A percentile compares a stretch with the other conserved stretches of the same genome.
Conservation (phyloP, 352 stramenopile species). For the Phytophthora meadii region DNA sequence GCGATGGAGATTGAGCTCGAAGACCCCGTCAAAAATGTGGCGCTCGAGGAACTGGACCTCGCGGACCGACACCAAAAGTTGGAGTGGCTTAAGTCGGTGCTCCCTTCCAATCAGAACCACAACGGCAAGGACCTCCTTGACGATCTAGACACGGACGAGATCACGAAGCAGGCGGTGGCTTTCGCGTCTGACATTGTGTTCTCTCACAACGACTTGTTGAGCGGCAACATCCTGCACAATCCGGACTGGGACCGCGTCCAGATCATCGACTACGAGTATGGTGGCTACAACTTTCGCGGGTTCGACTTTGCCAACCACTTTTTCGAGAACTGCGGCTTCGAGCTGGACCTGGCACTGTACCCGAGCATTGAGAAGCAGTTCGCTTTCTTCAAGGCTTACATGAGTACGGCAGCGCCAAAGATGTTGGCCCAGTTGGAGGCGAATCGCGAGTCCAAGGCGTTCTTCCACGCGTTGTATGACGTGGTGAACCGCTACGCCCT, state of each 20-base stretch:
- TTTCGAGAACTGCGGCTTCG: slow-evolving; percentile 94
- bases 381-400: slow-evolving; percentile 89
- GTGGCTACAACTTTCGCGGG: slow-evolving; percentile 92
- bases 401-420: slow-evolving; percentile 67
- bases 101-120: slow-evolving; percentile 76
- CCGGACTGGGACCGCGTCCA: slow-evolving; percentile 84
- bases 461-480: slow-evolving; percentile 85
- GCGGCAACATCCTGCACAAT: slow-evolving; percentile 86
- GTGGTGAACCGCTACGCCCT: slow-evolving; percentile 90
- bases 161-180: slow-evolving; percentile 74
- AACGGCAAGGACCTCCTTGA: slow-evolving; percentile 67
- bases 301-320: slow-evolving; percentile 97
- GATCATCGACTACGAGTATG: slow-evolving; percentile 97
- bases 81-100: slow-evolving; percentile 82
- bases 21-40: slow-evolving; percentile 63
- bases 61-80: slow-evolving; percentile 66
- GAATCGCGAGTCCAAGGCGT: slow-evolving; percentile 82
- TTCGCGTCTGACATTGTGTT: slow-evolving; percentile 90
- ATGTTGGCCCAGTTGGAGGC: slow-evolving; percentile 68
- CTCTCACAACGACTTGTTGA: slow-evolving; percentile 95
- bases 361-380: slow-evolving; percentile 84
- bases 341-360: slow-evolving; percentile 90
- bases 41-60: slow-evolving; percentile 72
- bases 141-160: slow-evolving; percentile 61
- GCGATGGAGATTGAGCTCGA: slow-evolving; percentile 66